These are phyloP conservation scores for Boletellus ananas DNA, from an alignment of 768 basidiomycete genomes.

Conservation along the genomic window DNA sequence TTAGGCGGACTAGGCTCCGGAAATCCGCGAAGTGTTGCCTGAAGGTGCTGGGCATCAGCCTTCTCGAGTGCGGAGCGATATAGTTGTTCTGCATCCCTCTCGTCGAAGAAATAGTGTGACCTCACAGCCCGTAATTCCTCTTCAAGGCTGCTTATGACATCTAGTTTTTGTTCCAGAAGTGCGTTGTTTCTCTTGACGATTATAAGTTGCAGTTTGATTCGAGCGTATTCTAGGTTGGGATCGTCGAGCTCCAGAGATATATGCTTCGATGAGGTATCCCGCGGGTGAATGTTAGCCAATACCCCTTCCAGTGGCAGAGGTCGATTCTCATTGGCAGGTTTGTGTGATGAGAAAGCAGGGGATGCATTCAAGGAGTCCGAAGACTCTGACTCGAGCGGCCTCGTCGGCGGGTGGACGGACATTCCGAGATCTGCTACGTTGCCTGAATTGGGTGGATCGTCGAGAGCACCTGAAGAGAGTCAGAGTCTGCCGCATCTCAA, in stretches of 20 bases:
- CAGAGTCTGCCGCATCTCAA: not conserved
- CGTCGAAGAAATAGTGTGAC: constrained; percentile 68
- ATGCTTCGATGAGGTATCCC: constrained; percentile 24
- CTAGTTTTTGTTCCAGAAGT: constrained; percentile 23
- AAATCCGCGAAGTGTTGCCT: constrained; percentile 38
- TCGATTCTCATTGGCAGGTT: not conserved
- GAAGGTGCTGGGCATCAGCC: constrained; percentile 41
- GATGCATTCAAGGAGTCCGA: constrained; percentile 30
- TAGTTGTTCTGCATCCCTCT: constrained; percentile 56
- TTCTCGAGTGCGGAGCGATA: constrained; percentile 55
- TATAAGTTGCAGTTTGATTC: constrained; percentile 54
- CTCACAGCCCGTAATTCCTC: constrained; percentile 45
- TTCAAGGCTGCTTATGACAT: constrained; percentile 38
- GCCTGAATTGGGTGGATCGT: constrained; percentile 7
- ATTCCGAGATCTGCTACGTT: constrained; percentile 3
- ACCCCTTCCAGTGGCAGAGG: not conserved
- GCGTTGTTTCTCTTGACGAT: constrained; percentile 38
- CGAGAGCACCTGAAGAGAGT: constrained; percentile 11
- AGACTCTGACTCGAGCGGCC: not conserved
- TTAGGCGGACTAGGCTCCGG: not conserved
- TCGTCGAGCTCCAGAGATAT: constrained; percentile 44
- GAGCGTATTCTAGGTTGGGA: constrained; percentile 59
- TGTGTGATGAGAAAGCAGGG: constrained; percentile 34
- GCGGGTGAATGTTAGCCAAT: constrained; percentile 6
- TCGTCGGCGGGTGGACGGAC: not conserved